Conservation (phyloP, 441 rosid species). For the Pelargonium citronellum region DNA sequence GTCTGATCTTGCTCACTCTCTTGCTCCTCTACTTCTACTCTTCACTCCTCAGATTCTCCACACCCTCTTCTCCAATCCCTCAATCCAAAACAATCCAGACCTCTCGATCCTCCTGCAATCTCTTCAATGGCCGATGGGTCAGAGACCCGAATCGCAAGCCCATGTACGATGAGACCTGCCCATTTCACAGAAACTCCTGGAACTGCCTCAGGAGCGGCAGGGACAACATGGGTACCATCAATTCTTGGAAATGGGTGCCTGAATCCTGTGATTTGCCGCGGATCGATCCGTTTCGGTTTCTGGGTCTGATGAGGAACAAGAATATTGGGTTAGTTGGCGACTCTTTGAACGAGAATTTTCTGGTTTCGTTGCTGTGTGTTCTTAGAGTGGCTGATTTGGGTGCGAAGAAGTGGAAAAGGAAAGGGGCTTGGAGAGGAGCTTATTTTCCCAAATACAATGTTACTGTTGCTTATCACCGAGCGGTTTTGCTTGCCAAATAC, state of each 20-base stretch:
- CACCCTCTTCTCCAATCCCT: constrained; percentile 19
- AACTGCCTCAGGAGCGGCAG: constrained; percentile 70
- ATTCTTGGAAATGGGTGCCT: constrained; percentile 88
- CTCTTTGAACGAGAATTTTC: constrained; percentile 79
- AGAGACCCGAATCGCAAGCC: constrained; percentile 33
- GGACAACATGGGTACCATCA: constrained; percentile 59
- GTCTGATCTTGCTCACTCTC: constrained; percentile 24
- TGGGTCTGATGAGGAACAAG: constrained; percentile 56
- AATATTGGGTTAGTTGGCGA: constrained; percentile 88
- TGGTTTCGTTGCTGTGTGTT: constrained; percentile 70
- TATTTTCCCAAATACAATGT: constrained; percentile 74
- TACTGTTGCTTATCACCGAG: constrained; percentile 83
- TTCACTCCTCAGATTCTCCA: constrained; percentile 28
- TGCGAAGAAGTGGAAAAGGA: constrained; percentile 81
- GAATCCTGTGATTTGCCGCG: constrained; percentile 46
- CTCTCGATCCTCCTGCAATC: constrained; percentile 43
- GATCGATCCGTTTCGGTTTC: constrained; percentile 53
- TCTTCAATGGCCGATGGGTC: constrained; percentile 70
- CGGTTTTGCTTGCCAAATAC: constrained; percentile 76
- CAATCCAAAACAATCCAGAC: constrained; percentile 17
- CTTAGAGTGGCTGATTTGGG: constrained; percentile 65
- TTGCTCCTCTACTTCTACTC: constrained; percentile 36
- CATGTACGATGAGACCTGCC: constrained; percentile 68
- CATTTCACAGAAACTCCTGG: constrained; percentile 91
- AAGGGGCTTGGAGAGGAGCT: constrained; percentile 93